phyloP scores from a whole-genome alignment of 2,329 filamentous ascomycete genomes.

The Lecanoromycetidae sp. region DNA sequence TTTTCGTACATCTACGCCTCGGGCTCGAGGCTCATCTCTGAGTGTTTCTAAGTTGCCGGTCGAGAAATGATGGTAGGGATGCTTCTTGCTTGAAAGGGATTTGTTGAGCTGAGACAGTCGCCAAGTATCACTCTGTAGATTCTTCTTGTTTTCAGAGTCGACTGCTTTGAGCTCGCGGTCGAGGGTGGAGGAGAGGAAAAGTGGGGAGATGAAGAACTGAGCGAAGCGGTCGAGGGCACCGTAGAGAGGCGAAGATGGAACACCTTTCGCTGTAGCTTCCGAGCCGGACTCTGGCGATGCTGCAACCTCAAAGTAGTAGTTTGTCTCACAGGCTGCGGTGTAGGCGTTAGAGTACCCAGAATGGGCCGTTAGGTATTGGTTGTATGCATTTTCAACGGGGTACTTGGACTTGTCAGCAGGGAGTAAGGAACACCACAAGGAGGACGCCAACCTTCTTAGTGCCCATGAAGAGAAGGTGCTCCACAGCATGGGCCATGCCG shows the following conservation, averaged over 20 bases:
- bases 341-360: slow-evolving; percentile 93
- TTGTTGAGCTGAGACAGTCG: slow-evolving; percentile 79
- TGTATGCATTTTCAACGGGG: slow-evolving; percentile 89
- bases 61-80: slow-evolving; percentile 84
- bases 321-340: slow-evolving; percentile 84
- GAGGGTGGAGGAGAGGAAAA: slow-evolving; percentile 73
- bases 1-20: slow-evolving; percentile 71
- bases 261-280: slow-evolving; percentile 17
- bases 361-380: slow-evolving; percentile 78
- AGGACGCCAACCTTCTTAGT: slow-evolving; percentile 62
- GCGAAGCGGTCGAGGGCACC: slow-evolving; percentile 83
- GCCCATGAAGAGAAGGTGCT: slow-evolving; percentile 96
- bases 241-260: slow-evolving; percentile 48
- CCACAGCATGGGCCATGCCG: slow-evolving; percentile 89
- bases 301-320: slow-evolving; percentile 94
- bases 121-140: slow-evolving; percentile 82
- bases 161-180: slow-evolving; percentile 81
- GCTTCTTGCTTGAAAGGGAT: slow-evolving; percentile 71
- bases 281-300: slow-evolving; percentile 43
- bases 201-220: slow-evolving; percentile 81
- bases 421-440: background rate
- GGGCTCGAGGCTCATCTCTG: slow-evolving; percentile 65
- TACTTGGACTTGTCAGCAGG: slow-evolving; percentile 42
- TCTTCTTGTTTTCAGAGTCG: slow-evolving; percentile 96
- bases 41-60: slow-evolving; percentile 80